These are phyloP conservation scores for Syzygium oleosum DNA, from an alignment of 345 rosid species.

Conservation along the genomic window DNA sequence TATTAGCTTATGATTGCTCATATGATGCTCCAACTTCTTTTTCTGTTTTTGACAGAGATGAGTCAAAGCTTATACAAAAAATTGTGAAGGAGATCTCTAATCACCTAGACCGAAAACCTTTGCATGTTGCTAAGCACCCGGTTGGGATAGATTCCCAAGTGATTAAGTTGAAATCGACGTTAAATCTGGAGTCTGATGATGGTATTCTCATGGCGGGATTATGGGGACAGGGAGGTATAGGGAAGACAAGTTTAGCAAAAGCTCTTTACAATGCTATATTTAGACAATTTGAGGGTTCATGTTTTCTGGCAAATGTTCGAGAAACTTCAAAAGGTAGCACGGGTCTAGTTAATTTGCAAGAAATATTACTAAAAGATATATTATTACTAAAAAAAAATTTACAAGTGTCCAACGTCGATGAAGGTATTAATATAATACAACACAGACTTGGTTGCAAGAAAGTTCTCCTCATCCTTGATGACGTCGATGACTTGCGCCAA, in stretches of 20 bases:
- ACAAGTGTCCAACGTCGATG: fast-evolving
- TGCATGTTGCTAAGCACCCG: background rate
- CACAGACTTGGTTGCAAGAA: background rate
- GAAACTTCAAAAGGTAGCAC: too few relatives aligned
- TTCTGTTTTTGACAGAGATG: background rate
- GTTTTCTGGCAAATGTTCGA: too few relatives aligned
- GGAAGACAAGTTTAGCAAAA: background rate
- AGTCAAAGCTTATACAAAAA: fast-evolving
- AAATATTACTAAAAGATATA: fast-evolving
- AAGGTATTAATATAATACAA: background rate
- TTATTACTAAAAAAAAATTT: too few relatives aligned
- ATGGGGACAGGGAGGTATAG: background rate
- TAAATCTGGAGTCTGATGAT: background rate
- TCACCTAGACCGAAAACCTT: fast-evolving
- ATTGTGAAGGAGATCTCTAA: background rate
- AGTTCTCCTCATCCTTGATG: background rate
- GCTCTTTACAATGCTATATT: fast-evolving
- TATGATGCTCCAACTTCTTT: fast-evolving
- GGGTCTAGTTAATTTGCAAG: background rate
- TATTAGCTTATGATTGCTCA: fast-evolving
- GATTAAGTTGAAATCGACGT: fast-evolving
- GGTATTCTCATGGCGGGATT: background rate
- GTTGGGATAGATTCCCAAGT: fast-evolving
- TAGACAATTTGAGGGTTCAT: background rate
- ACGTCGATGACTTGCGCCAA: background rate